Evolutionary conservation across 1,284 basidiomycete species (phyloP).

Genomic region (Pulchroboletus neoregius): DNA sequence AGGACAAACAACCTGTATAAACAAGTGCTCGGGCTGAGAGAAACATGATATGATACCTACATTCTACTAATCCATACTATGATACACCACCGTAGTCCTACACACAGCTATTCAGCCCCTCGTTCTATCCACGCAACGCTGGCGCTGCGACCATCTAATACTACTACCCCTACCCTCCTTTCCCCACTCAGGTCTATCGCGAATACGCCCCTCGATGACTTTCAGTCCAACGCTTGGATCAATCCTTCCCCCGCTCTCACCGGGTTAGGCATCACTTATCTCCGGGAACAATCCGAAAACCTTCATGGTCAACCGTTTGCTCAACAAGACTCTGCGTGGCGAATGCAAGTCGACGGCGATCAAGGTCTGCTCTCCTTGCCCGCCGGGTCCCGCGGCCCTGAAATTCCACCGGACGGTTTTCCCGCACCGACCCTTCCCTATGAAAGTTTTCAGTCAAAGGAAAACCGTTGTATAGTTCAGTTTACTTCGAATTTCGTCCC

Average conservation of each 20-base stretch:
- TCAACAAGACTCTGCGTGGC: constrained; percentile 3
- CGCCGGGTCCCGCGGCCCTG: neutral
- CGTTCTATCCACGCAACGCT: constrained; percentile 31
- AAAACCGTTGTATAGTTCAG: neutral
- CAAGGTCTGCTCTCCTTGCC: neutral
- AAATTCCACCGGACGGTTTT: too few species aligned
- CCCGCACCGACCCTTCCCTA: too few species aligned
- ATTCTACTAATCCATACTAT: constrained; percentile 1
- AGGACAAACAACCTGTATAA: constrained; percentile 23
- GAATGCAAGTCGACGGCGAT: constrained; percentile 13
- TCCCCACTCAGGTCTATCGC: constrained; percentile 19
- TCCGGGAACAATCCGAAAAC: constrained; percentile 1
- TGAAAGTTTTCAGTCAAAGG: too few species aligned
- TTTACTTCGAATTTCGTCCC: neutral
- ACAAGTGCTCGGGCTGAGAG: too few species aligned
- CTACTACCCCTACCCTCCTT: constrained; percentile 31
- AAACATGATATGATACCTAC: too few species aligned
- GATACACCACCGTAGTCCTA: constrained; percentile 28
- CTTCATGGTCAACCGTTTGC: neutral
- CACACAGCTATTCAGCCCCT: constrained; percentile 20
- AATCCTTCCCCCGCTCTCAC: constrained; percentile 19
- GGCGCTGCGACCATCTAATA: constrained; percentile 27
- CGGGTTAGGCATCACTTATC: constrained; percentile 32
- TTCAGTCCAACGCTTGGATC: constrained; percentile 37
- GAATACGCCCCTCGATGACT: constrained; percentile 20